Conservation (phyloP, 148 eudicot genomes). For the Euryodendron excelsum region DNA sequence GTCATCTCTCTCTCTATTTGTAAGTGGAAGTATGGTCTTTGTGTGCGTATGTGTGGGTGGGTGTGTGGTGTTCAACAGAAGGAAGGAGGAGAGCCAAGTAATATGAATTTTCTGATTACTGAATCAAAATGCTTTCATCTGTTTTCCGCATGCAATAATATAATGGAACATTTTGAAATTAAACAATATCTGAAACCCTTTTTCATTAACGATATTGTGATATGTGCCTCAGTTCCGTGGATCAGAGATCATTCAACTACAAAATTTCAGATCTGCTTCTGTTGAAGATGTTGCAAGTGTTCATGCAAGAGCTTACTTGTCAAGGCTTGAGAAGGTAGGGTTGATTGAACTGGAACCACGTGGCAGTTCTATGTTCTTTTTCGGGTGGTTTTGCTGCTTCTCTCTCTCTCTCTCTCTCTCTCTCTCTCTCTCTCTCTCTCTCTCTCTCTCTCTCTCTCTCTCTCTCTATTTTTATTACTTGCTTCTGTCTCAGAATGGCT, state of each 20-base stretch:
- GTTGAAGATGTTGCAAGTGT: conserved; percentile 74
- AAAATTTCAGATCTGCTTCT: conserved; percentile 59
- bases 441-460: not conserved
- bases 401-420: not conserved
- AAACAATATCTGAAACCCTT: not conserved
- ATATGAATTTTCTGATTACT: conserved; percentile 5
- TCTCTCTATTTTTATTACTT: not conserved
- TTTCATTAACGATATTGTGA: not conserved
- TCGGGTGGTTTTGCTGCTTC: not conserved
- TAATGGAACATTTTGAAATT: not conserved
- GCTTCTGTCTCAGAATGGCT: not conserved
- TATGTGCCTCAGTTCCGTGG: conserved; percentile 57
- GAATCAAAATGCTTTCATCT: not conserved
- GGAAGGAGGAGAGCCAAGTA: not conserved
- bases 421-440: not conserved
- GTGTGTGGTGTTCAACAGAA: not conserved
- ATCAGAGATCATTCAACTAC: conserved; percentile 60
- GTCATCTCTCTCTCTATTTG: not conserved
- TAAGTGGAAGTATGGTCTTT: not conserved
- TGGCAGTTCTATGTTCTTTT: not conserved
- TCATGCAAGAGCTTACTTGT: conserved; percentile 76
- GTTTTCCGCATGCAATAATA: not conserved
- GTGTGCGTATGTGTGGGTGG: not conserved
- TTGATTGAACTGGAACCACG: not conserved
- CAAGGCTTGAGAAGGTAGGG: conserved; percentile 87